A percentile compares a stretch with the other conserved stretches of the same genome.
Conservation (phyloP, 2,329 filamentous ascomycete genomes). For the Cordyceps pruinosa region DNA sequence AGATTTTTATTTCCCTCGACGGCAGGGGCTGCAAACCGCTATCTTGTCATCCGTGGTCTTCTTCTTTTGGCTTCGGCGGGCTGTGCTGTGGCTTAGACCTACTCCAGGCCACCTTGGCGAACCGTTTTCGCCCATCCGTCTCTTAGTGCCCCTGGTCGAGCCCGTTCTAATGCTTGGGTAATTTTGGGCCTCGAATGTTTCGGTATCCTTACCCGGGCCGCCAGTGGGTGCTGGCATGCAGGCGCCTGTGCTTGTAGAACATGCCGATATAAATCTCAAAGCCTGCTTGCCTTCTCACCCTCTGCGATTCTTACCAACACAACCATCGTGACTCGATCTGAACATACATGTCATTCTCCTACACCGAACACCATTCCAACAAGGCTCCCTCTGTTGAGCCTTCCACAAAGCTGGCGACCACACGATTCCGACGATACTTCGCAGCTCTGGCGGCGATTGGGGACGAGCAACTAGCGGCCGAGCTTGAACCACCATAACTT, state of each 20-base stretch:
- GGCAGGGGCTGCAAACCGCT: too few species aligned
- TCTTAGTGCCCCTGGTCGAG: neutral
- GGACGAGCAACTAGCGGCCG: slow-evolving; percentile 8
- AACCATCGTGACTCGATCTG: neutral
- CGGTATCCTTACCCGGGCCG: neutral
- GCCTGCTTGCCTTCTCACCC: neutral
- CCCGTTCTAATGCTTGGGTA: too few species aligned
- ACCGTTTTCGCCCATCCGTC: neutral
- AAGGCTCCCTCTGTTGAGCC: slow-evolving; percentile 10
- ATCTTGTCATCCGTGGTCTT: too few species aligned
- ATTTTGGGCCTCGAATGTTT: neutral
- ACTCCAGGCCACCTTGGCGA: neutral
- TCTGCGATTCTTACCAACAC: neutral
- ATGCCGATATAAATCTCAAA: neutral
- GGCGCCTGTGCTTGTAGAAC: too few species aligned
- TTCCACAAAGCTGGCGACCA: slow-evolving; percentile 12
- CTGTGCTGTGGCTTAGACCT: slow-evolving; percentile 11
- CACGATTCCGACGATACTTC: slow-evolving; percentile 5
- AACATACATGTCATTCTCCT: slow-evolving; percentile 2
- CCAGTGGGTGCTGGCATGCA: neutral
- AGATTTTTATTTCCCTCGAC: too few species aligned
- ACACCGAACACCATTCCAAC: neutral
- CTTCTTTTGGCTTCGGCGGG: neutral
- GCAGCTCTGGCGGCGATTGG: slow-evolving; percentile 12
- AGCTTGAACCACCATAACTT: slow-evolving; percentile 12